Conservation (phyloP, 2,329 filamentous ascomycete genomes). For the Fusarium armeniacum region DNA sequence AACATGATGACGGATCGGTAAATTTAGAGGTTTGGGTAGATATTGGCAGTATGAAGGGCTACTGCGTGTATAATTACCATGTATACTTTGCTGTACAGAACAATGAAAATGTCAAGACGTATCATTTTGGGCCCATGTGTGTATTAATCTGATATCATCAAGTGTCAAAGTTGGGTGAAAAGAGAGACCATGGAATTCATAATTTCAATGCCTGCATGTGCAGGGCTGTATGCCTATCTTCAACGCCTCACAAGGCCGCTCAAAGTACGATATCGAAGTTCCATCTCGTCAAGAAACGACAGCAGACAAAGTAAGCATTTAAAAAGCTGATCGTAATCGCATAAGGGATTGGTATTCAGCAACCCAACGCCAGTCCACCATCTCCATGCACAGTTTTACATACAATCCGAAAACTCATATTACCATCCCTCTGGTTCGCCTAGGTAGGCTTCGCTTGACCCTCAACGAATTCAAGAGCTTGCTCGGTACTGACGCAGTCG, state of each 20-base stretch:
- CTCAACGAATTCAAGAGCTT: conserved; percentile 94
- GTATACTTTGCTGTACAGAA: conserved; percentile 52
- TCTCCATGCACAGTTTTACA: conserved; percentile 44
- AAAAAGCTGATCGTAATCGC: conserved; percentile 45
- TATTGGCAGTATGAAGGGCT: conserved; percentile 28
- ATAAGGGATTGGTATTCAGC: conserved; percentile 46
- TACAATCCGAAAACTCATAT: conserved; percentile 29
- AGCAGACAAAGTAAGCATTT: conserved; percentile 27
- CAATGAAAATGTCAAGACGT: conserved; percentile 30
- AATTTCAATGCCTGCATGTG: conserved; percentile 26
- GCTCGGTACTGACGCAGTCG: conserved; percentile 87
- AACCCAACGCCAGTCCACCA: conserved; percentile 48
- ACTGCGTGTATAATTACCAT: conserved; percentile 52
- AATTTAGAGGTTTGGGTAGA: conserved; percentile 32
- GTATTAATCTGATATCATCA: not conserved
- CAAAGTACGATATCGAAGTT: conserved; percentile 31
- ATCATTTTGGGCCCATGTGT: not conserved
- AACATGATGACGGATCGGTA: conserved; percentile 89
- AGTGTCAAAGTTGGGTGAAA: not conserved
- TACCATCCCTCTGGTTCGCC: conserved; percentile 13
- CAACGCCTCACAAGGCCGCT: conserved; percentile 30
- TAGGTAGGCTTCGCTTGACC: conserved; percentile 70
- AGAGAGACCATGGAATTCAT: conserved; percentile 4
- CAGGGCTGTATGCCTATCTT: conserved; percentile 28
- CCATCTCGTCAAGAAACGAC: conserved; percentile 33